Percentiles rank a stretch among this genome's conserved stretches.
Evolutionary conservation across 257 asterid genomes (phyloP).

Genomic region (Forsythia viridissima): DNA sequence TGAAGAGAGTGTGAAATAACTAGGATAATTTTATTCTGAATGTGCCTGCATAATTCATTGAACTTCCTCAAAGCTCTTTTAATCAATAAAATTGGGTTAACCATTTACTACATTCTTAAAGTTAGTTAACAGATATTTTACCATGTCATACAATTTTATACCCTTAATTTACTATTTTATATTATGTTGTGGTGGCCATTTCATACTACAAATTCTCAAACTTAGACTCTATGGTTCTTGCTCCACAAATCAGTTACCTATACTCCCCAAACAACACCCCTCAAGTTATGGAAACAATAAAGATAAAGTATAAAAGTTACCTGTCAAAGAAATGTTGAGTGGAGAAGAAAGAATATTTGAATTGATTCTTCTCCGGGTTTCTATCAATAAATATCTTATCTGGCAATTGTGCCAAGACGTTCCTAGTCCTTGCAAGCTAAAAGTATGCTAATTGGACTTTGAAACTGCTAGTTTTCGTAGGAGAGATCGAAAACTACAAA

Average conservation of each 20-base stretch:
- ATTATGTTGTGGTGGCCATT: not conserved
- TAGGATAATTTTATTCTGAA: not conserved
- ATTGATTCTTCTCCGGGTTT: not conserved
- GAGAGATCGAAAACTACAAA: not conserved
- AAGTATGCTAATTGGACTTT: not conserved
- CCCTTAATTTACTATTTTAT: not conserved
- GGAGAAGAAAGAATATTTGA: not conserved
- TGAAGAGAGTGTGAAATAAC: not conserved
- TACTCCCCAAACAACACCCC: not conserved
- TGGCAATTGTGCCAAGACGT: not conserved
- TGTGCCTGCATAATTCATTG: not conserved
- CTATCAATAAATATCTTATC: not conserved
- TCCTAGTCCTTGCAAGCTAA: not conserved
- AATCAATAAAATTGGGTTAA: not conserved
- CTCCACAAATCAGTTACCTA: not conserved
- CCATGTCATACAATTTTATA: not conserved
- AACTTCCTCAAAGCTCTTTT: not conserved
- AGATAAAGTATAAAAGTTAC: not conserved
- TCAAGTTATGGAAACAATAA: not conserved
- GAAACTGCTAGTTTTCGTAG: not conserved
- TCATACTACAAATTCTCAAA: not conserved
- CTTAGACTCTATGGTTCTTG: not conserved
- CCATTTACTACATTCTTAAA: not conserved
- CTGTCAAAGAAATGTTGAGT: not conserved
- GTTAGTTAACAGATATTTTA: not conserved